Percentiles rank a stretch among this genome's conserved stretches.
phyloP scores from a whole-genome alignment of 2,329 filamentous ascomycete genomes.

The Lasiodiplodia theobromae region DNA sequence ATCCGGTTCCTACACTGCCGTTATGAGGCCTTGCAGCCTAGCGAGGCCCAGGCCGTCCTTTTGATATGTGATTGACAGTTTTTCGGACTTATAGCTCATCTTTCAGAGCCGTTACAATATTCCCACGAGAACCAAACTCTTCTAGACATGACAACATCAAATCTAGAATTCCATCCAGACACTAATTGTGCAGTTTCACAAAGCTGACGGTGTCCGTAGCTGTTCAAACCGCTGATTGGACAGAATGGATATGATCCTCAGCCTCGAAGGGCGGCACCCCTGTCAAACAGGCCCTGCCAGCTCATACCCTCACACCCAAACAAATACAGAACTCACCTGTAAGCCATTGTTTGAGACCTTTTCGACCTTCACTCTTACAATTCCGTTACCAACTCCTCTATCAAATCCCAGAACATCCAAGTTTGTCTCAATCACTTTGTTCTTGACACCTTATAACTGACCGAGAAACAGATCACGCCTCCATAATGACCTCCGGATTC shows the following conservation, averaged over 20 bases:
- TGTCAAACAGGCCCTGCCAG: background rate
- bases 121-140: no score
- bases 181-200: background rate
- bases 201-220: background rate
- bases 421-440: background rate
- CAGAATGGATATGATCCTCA: background rate
- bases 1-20: no score
- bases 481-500: background rate
- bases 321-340: background rate
- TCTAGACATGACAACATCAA: no score
- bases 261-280: conserved; percentile 10
- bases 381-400: background rate
- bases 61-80: no score
- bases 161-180: no score
- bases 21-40: no score
- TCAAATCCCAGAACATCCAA: background rate
- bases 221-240: background rate
- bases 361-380: background rate
- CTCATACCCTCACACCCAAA: background rate
- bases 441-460: background rate
- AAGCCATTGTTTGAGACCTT: background rate
- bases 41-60: no score
- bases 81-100: no score
- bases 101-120: no score
- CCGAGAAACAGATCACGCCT: background rate